Conservation (phyloP, 1,284 basidiomycete species). For the Ganoderma lucidum region DNA sequence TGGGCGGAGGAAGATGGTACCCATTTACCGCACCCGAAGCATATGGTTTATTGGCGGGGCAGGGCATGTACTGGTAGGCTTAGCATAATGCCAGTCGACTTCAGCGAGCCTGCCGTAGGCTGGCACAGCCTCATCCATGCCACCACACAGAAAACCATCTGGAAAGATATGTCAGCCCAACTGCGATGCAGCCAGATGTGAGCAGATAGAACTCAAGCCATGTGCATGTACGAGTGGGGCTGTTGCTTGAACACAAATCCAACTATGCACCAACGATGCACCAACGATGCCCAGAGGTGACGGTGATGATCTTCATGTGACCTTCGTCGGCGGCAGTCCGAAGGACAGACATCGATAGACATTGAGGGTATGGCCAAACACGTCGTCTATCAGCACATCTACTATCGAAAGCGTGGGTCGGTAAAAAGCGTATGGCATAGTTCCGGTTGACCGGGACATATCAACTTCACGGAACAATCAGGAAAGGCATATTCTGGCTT, state of each 20-base stretch:
- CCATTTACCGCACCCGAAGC: neutral
- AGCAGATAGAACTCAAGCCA: neutral
- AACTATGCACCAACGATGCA: neutral
- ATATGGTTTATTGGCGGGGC: too few species aligned
- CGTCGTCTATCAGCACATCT: neutral
- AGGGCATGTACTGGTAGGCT: neutral
- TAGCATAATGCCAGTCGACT: neutral
- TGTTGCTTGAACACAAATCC: neutral
- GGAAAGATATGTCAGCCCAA: neutral
- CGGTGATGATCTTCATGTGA: neutral
- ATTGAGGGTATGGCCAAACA: neutral
- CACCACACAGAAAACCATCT: neutral
- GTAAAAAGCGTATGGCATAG: neutral
- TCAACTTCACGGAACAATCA: neutral
- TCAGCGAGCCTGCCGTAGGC: neutral
- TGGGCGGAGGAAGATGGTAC: neutral
- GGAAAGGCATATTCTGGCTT: neutral
- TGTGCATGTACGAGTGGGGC: neutral
- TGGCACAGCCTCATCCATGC: neutral
- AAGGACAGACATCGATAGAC: neutral
- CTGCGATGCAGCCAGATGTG: neutral
- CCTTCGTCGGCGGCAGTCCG: neutral
- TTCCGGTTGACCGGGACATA: neutral
- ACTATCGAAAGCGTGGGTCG: neutral
- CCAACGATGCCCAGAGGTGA: neutral